A percentile compares a stretch with the other conserved stretches of the same genome.
Conservation (phyloP, 148 eudicot genomes). For the Cornus florida region DNA sequence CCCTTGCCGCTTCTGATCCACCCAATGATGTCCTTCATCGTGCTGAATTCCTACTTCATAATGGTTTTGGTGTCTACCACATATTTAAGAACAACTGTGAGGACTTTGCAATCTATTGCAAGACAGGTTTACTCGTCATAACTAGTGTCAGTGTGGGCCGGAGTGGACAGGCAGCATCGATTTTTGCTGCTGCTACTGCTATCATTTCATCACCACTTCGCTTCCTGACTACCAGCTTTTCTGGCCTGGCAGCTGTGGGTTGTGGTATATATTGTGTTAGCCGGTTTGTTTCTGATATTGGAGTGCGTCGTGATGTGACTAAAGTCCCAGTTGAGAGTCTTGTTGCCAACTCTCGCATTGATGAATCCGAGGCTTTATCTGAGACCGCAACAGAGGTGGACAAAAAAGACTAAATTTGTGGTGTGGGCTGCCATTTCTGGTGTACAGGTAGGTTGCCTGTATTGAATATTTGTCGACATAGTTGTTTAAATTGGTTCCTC, state of each 20-base stretch:
- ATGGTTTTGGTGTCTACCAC: constrained; percentile 85
- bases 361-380: constrained; percentile 22
- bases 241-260: constrained; percentile 59
- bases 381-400: constrained; percentile 11
- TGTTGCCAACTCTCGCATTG: constrained; percentile 21
- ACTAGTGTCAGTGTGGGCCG: constrained; percentile 69
- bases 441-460: not conserved
- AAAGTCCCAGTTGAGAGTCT: constrained; percentile 82
- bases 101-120: constrained; percentile 86
- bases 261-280: constrained; percentile 73
- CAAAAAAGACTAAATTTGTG: constrained; percentile 16
- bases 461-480: not conserved
- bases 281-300: constrained; percentile 71
- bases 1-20: constrained; percentile 72
- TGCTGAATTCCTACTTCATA: constrained; percentile 63
- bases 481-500: not conserved
- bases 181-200: constrained; percentile 65
- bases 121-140: constrained; percentile 74
- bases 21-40: constrained; percentile 69
- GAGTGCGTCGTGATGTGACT: constrained; percentile 75
- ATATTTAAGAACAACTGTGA: constrained; percentile 95
- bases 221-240: constrained; percentile 55
- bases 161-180: constrained; percentile 82
- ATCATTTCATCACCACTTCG: constrained; percentile 73
- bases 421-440: not conserved